Evolutionary conservation across 768 basidiomycete species (phyloP).

Genomic region (Rhizopogon vulgaris): DNA sequence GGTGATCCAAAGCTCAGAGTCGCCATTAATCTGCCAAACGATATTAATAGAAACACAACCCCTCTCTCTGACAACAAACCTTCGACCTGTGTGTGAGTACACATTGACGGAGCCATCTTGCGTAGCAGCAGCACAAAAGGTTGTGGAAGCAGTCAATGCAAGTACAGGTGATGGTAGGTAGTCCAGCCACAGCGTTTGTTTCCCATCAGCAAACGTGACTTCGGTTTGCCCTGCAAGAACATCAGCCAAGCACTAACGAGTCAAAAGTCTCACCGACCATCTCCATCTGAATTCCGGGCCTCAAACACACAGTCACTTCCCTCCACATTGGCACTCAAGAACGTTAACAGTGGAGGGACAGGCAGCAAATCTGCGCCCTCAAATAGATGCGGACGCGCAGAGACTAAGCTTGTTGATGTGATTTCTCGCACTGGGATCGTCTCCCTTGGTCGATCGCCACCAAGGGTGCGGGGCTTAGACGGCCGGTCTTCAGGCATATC

Average conservation of each 20-base stretch:
- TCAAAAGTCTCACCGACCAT: constrained; percentile 33
- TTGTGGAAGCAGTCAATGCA: constrained; percentile 52
- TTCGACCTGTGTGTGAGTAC: constrained; percentile 79
- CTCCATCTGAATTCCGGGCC: constrained; percentile 67
- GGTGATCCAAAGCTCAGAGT: constrained; percentile 67
- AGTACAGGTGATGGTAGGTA: constrained; percentile 76
- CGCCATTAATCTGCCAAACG: constrained; percentile 59
- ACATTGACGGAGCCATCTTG: constrained; percentile 78
- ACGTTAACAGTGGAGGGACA: constrained; percentile 55
- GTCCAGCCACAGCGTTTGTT: constrained; percentile 84
- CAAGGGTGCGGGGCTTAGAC: constrained; percentile 50
- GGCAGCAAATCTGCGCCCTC: constrained; percentile 25
- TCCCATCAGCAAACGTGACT: constrained; percentile 55
- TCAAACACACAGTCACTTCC: constrained; percentile 68
- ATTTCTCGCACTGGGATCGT: constrained; percentile 52
- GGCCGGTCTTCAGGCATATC: constrained; percentile 35
- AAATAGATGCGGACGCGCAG: constrained; percentile 15
- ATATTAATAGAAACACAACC: neutral
- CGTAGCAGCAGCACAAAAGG: constrained; percentile 71
- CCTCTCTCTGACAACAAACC: constrained; percentile 38
- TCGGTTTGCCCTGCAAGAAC: constrained; percentile 51
- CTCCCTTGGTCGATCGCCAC: constrained; percentile 57
- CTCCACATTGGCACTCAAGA: constrained; percentile 53
- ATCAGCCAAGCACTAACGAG: neutral
- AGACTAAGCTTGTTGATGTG: constrained; percentile 10